A percentile compares a stretch with the other conserved stretches of the same genome.
phyloP scores from a whole-genome alignment of 345 rosid species.

The Corchorus capsularis region DNA sequence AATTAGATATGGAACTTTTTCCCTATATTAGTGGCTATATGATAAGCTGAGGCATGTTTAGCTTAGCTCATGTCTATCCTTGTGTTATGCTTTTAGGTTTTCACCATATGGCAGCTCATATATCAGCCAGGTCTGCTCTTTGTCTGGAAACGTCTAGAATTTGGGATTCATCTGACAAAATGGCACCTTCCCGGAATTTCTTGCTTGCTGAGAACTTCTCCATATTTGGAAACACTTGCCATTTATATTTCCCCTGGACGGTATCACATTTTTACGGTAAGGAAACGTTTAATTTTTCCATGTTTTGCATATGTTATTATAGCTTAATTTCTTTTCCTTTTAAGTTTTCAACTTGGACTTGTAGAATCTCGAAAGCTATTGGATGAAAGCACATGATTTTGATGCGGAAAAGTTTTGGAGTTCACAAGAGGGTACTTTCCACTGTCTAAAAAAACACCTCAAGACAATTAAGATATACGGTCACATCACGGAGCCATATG shows the following conservation, averaged over 20 bases:
- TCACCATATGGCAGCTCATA: not conserved
- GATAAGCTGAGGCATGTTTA: too few relatives aligned
- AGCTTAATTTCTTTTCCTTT: too few relatives aligned
- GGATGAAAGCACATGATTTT: not conserved
- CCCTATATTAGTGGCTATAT: too few relatives aligned
- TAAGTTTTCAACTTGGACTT: not conserved
- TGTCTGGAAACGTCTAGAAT: slow-evolving; percentile 1
- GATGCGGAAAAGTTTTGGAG: not conserved
- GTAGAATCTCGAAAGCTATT: not conserved
- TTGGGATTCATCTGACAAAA: not conserved
- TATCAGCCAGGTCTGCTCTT: not conserved
- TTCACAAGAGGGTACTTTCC: not conserved
- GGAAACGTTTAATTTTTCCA: not conserved
- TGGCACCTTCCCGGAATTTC: slow-evolving; percentile 13
- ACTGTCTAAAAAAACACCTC: slow-evolving; percentile 8
- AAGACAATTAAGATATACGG: slow-evolving; percentile 6
- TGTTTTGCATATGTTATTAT: too few relatives aligned
- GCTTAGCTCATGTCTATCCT: too few relatives aligned
- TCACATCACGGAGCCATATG: too few relatives aligned
- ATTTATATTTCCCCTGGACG: not conserved
- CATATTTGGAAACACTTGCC: slow-evolving; percentile 10
- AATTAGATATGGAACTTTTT: too few relatives aligned
- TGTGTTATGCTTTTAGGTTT: not conserved
- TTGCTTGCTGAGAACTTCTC: not conserved
- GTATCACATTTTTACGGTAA: not conserved